Conservation (phyloP, 768 basidiomycete genomes). For the Sporobolomyces phaffii region DNA sequence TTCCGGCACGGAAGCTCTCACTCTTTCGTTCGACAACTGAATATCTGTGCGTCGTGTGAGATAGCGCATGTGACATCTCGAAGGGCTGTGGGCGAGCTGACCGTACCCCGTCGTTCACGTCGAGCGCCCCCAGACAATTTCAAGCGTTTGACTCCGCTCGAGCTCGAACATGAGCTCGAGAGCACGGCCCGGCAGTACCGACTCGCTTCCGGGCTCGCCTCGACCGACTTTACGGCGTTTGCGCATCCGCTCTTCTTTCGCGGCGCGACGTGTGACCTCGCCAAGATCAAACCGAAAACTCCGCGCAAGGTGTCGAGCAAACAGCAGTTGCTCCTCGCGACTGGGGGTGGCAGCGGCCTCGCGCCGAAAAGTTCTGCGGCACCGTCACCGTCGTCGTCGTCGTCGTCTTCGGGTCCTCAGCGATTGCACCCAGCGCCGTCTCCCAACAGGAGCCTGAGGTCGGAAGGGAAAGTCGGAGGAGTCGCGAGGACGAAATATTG, state of each 20-base stretch:
- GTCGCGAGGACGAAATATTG: neutral
- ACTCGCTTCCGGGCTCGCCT: neutral
- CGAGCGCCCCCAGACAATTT: slow-evolving; percentile 14
- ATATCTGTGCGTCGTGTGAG: slow-evolving; percentile 26
- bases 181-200: too few species aligned
- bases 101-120: too few species aligned
- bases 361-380: neutral
- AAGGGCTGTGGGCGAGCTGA: too few species aligned
- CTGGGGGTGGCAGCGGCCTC: too few species aligned
- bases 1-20: slow-evolving; percentile 29
- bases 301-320: neutral
- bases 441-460: too few species aligned
- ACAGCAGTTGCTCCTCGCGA: neutral
- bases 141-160: slow-evolving; percentile 14
- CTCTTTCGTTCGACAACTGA: slow-evolving; percentile 32
- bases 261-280: slow-evolving; percentile 10
- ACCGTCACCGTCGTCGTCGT: neutral
- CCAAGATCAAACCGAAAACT: slow-evolving; percentile 30
- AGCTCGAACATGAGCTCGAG: slow-evolving; percentile 11
- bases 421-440: too few species aligned
- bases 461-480: neutral
- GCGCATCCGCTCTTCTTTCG: slow-evolving; percentile 32
- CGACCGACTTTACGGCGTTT: slow-evolving; percentile 29
- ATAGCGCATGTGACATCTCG: too few species aligned
- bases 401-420: neutral